Conservation (phyloP, 2,329 filamentous ascomycete species). For the Penicillium brevicompactum region DNA sequence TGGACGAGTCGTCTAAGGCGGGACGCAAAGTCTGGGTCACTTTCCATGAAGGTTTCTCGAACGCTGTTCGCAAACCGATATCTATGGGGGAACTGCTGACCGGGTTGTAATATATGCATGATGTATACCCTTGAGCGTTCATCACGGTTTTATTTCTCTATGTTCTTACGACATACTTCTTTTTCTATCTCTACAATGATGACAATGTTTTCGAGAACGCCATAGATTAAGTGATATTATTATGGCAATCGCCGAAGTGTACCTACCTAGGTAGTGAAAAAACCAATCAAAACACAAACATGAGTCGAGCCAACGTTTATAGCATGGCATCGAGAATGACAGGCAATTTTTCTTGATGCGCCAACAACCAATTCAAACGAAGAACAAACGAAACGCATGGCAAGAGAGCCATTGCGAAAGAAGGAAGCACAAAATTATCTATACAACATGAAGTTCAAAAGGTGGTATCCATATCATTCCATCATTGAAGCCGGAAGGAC, state of each 20-base stretch:
- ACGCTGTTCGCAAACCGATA: conserved; percentile 87
- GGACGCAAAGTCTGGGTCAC: conserved; percentile 78
- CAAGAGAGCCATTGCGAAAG: background rate
- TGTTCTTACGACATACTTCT: background rate
- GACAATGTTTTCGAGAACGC: background rate
- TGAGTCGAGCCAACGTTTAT: no score
- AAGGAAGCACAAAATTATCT: background rate
- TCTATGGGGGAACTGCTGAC: conserved; percentile 75
- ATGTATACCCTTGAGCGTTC: conserved; percentile 7
- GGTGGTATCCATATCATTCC: conserved; percentile 12
- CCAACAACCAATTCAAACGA: no score
- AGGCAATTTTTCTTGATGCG: no score
- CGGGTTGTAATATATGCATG: conserved; percentile 32
- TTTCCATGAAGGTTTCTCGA: conserved; percentile 87
- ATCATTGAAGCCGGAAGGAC: conserved; percentile 11
- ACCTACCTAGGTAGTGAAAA: no score
- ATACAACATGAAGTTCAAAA: background rate
- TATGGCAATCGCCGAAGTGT: no score
- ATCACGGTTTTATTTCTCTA: background rate
- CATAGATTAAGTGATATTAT: no score
- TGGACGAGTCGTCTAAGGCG: conserved; percentile 37
- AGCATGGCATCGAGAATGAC: no score
- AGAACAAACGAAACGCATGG: no score
- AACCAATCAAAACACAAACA: no score
- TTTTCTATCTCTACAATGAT: background rate